Conservation (phyloP, 768 basidiomycete species). For the Russula griseocarnosa region DNA sequence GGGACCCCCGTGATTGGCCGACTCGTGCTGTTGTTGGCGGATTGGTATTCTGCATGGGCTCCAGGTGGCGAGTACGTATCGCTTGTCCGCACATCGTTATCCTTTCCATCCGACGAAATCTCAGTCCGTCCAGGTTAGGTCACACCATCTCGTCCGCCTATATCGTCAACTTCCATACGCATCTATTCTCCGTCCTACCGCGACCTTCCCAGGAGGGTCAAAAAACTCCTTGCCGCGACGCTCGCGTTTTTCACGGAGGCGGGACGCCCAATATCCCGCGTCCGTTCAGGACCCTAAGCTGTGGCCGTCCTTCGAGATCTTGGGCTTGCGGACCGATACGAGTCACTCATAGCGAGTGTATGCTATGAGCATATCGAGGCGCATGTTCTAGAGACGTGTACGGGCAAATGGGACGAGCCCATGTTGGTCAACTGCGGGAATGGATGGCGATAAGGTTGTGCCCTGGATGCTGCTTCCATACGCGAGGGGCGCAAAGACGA, state of each 20-base stretch:
- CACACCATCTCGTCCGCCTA: constrained; percentile 56
- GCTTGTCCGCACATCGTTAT: constrained; percentile 11
- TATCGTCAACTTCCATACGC: constrained; percentile 67
- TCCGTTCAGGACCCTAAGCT: constrained; percentile 38
- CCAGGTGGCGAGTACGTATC: constrained; percentile 57
- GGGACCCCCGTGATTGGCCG: constrained; percentile 48
- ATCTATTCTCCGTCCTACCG: constrained; percentile 69
- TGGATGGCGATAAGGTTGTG: constrained; percentile 80
- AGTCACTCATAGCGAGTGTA: constrained; percentile 75
- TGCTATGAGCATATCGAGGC: constrained; percentile 83
- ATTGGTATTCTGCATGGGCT: constrained; percentile 76
- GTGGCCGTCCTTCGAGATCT: constrained; percentile 64
- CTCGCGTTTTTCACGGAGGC: constrained; percentile 34
- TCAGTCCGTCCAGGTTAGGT: constrained; percentile 47
- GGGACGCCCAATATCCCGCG: constrained; percentile 16
- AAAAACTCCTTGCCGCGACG: constrained; percentile 58
- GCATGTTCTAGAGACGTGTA: constrained; percentile 62
- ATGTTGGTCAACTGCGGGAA: constrained; percentile 56
- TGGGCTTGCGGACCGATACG: constrained; percentile 77
- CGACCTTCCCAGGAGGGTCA: constrained; percentile 64
- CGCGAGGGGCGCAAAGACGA: constrained; percentile 56
- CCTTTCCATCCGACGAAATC: constrained; percentile 13
- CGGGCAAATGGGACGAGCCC: constrained; percentile 63
- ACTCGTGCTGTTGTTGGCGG: constrained; percentile 56
- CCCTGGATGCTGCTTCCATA: constrained; percentile 85